Conservation (phyloP, 2,329 filamentous ascomycete genomes). For the Trichoderma cornu-damae region DNA sequence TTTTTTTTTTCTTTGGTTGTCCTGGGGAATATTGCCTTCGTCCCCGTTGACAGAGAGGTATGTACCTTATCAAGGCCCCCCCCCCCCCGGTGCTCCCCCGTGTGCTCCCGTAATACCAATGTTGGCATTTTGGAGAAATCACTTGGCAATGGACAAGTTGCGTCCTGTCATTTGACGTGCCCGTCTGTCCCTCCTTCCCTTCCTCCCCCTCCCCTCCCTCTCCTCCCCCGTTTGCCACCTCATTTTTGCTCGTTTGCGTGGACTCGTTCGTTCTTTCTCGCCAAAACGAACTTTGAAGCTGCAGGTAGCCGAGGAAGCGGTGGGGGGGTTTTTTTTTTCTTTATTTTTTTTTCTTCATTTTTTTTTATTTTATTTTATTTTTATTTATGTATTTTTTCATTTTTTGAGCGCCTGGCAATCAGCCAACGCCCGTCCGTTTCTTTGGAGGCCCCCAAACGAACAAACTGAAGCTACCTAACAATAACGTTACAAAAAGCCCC, state of each 20-base stretch:
- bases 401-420: background rate
- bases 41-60: too few relatives aligned
- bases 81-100: background rate
- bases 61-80: too few relatives aligned
- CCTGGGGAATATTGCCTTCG: too few relatives aligned
- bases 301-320: constrained; percentile 7
- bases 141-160: background rate
- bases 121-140: too few relatives aligned
- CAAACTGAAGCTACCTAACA: too few relatives aligned
- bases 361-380: too few relatives aligned
- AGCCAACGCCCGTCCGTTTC: too few relatives aligned
- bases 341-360: too few relatives aligned
- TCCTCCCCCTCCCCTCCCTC: background rate
- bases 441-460: too few relatives aligned
- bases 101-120: background rate
- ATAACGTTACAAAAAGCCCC: background rate
- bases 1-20: too few relatives aligned
- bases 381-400: too few relatives aligned
- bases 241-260: background rate
- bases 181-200: background rate
- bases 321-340: too few relatives aligned
- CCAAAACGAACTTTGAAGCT: background rate
- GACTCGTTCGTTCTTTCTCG: background rate
- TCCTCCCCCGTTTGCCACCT: background rate
- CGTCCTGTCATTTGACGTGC: background rate